A percentile compares a stretch with the other conserved stretches of the same genome.
Conservation (phyloP, 176 grass and related monocot species). For the Areca catechu region DNA sequence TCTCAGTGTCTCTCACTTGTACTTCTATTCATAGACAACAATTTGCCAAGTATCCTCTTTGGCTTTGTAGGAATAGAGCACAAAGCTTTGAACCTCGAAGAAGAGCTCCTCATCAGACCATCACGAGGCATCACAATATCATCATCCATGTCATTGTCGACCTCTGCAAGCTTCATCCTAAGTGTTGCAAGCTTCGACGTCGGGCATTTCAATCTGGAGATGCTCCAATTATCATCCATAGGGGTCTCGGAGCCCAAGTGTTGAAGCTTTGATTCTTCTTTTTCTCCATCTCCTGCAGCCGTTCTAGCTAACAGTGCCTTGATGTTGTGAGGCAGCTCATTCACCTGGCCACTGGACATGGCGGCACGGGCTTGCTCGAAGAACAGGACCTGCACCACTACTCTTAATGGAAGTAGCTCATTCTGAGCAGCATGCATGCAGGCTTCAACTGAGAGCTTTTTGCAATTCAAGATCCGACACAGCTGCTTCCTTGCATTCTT, state of each 20-base stretch:
- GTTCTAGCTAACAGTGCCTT: slow-evolving; percentile 57
- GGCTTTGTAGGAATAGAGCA: slow-evolving; percentile 83
- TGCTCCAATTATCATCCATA: slow-evolving; percentile 52
- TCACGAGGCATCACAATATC: slow-evolving; percentile 47
- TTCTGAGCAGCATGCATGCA: slow-evolving; percentile 92
- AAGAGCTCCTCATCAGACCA: slow-evolving; percentile 52
- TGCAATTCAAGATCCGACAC: slow-evolving; percentile 75
- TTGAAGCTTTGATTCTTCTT: slow-evolving; percentile 27
- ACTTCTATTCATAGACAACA: slow-evolving; percentile 57
- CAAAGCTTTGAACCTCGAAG: slow-evolving; percentile 64
- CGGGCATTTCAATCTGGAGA: slow-evolving; percentile 42
- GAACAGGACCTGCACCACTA: slow-evolving; percentile 95
- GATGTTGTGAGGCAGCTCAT: slow-evolving; percentile 54
- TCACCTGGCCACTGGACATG: slow-evolving; percentile 26
- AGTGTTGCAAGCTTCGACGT: slow-evolving; percentile 72
- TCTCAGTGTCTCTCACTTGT: slow-evolving; percentile 38
- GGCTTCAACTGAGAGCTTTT: slow-evolving; percentile 79
- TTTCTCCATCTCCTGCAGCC: slow-evolving; percentile 39
- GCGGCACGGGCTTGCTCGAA: slow-evolving; percentile 80
- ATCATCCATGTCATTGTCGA: slow-evolving; percentile 32
- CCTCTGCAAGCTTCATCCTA: slow-evolving; percentile 87
- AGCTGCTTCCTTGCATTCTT: slow-evolving; percentile 64
- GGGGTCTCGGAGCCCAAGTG: slow-evolving; percentile 13
- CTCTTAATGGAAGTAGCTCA: slow-evolving; percentile 69
- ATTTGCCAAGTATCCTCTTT: slow-evolving; percentile 65